phyloP scores from a whole-genome alignment of 108 stramenopile species.

The Nannochloropsis granulata region DNA sequence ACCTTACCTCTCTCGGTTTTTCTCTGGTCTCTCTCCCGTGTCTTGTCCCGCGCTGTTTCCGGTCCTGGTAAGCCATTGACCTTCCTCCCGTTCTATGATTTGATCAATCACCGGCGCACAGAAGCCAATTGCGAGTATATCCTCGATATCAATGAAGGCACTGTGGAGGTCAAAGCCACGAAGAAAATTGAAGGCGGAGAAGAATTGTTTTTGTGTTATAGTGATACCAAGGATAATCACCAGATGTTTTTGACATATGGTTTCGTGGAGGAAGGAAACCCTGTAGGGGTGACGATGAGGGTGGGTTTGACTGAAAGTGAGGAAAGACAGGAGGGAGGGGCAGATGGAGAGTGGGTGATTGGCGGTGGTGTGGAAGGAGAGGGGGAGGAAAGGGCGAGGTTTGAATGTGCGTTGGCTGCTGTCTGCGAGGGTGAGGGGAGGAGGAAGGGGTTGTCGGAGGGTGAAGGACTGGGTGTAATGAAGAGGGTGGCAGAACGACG shows the following conservation, averaged over 20 bases:
- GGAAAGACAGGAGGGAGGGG: neutral
- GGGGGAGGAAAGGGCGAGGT: neutral
- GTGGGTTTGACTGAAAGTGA: neutral
- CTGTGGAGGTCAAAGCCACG: neutral
- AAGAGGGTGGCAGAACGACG: neutral
- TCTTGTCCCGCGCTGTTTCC: neutral
- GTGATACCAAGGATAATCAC: neutral
- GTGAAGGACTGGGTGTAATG: neutral
- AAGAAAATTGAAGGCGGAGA: neutral
- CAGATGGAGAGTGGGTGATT: neutral
- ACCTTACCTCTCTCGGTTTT: neutral
- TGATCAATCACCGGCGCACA: neutral
- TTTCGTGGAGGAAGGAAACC: neutral
- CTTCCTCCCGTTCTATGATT: neutral
- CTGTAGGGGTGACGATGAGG: neutral
- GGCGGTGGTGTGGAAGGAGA: neutral
- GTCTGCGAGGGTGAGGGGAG: neutral
- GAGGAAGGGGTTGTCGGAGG: neutral
- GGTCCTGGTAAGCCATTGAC: neutral
- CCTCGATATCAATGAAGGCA: neutral
- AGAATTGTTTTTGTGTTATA: neutral
- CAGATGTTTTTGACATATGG: neutral
- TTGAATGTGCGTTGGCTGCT: neutral
- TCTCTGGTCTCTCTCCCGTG: neutral
- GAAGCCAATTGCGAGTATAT: neutral